These are phyloP conservation scores for Nakazawaea siamensis DNA, from an alignment of 805 yeast genomes.

Conservation along the genomic window DNA sequence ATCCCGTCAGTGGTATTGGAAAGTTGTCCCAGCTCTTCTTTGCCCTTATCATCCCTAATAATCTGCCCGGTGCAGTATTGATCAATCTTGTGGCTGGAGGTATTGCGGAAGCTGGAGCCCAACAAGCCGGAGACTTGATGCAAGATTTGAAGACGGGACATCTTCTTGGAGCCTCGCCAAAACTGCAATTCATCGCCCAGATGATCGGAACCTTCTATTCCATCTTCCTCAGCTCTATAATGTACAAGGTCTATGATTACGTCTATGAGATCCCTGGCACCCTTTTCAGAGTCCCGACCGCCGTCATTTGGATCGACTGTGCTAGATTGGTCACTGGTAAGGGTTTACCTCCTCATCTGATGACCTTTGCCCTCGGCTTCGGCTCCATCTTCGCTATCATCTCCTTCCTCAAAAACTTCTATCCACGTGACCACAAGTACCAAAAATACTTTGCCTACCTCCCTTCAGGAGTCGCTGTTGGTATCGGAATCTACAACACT, in stretches of 20 bases:
- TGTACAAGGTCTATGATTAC: slow-evolving; percentile 74
- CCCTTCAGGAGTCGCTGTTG: slow-evolving; percentile 96
- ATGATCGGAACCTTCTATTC: slow-evolving; percentile 84
- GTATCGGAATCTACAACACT: slow-evolving; percentile 89
- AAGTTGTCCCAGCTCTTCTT: slow-evolving; percentile 85
- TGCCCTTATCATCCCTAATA: slow-evolving; percentile 68
- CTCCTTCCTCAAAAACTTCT: slow-evolving; percentile 51
- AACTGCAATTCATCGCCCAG: slow-evolving; percentile 88
- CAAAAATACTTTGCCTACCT: slow-evolving; percentile 44
- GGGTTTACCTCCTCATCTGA: slow-evolving; percentile 78
- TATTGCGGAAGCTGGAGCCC: slow-evolving; percentile 97
- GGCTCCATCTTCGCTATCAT: slow-evolving; percentile 65
- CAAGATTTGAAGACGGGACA: slow-evolving; percentile 96
- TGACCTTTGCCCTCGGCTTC: slow-evolving; percentile 48
- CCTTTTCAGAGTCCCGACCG: slow-evolving; percentile 85
- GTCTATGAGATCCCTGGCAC: slow-evolving; percentile 83
- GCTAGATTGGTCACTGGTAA: slow-evolving; percentile 87
- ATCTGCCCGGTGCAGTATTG: slow-evolving; percentile 73
- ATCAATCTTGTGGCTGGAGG: slow-evolving; percentile 93
- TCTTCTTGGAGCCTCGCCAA: slow-evolving; percentile 83
- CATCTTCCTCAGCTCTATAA: slow-evolving; percentile 65
- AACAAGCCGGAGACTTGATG: slow-evolving; percentile 97
- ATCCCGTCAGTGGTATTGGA: slow-evolving; percentile 96
- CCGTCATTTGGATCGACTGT: slow-evolving; percentile 94
- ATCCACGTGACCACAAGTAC: slow-evolving; percentile 33